Percentiles rank a stretch among this genome's conserved stretches.
Evolutionary conservation across 2,329 filamentous ascomycete genomes (phyloP).

Genomic region (Aurifilum marmelostoma): DNA sequence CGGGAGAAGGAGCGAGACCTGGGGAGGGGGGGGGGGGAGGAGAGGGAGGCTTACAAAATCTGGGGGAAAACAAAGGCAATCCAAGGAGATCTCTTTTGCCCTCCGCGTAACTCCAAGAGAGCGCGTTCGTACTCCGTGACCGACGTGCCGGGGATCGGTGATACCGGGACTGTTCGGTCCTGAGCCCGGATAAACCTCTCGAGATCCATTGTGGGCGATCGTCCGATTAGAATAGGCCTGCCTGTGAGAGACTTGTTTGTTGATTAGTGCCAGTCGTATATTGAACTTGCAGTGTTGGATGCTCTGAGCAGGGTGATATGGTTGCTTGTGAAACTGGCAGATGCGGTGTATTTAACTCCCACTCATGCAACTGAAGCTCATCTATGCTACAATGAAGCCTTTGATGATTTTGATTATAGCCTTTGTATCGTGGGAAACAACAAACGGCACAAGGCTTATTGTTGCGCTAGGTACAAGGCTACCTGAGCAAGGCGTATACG

Average conservation of each 20-base stretch:
- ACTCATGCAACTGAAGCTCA: not conserved
- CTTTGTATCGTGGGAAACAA: not conserved
- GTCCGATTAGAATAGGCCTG: not conserved
- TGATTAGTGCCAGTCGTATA: not conserved
- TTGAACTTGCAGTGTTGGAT: not conserved
- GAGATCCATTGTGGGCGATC: not conserved
- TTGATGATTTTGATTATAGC: not conserved
- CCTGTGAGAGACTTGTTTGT: not conserved
- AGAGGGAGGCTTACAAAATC: not conserved
- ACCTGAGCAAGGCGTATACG: not conserved
- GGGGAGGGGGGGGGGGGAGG: not conserved
- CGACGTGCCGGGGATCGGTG: not conserved
- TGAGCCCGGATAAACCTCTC: conserved; percentile 14
- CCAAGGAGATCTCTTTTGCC: conserved; percentile 4
- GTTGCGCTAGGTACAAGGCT: not conserved
- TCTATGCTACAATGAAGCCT: not conserved
- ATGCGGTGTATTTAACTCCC: not conserved
- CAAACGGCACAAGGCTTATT: not conserved
- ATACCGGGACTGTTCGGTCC: not conserved
- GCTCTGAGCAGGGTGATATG: not conserved
- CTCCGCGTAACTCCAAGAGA: conserved; percentile 10
- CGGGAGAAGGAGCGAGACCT: not conserved
- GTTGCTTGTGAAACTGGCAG: not conserved
- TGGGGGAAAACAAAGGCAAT: conserved; percentile 21
- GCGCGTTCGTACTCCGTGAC: conserved; percentile 18